Conservation (phyloP, 495 filamentous ascomycete genomes). For the Xylaria bambusicola region DNA sequence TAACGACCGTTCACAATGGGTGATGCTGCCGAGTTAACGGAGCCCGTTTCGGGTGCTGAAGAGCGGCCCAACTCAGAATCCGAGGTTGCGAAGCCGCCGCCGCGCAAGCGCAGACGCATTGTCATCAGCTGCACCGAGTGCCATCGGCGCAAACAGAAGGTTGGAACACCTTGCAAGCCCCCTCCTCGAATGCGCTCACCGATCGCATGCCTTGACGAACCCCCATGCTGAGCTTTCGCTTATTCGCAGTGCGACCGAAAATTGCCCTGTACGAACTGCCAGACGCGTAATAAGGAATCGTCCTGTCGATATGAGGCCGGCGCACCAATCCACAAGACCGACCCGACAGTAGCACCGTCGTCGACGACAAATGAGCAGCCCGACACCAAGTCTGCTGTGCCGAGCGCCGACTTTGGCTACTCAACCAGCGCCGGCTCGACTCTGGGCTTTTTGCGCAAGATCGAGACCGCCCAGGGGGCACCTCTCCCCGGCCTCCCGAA, state of each 20-base stretch:
- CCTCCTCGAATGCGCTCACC: neutral
- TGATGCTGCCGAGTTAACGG: slow-evolving; percentile 22
- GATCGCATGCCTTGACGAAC: slow-evolving; percentile 13
- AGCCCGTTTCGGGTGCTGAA: slow-evolving; percentile 25
- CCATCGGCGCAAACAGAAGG: slow-evolving; percentile 66
- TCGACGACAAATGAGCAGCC: slow-evolving; percentile 14
- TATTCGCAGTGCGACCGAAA: slow-evolving; percentile 57
- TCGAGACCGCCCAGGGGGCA: slow-evolving; percentile 38
- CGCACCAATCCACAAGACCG: slow-evolving; percentile 45
- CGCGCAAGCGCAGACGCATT: slow-evolving; percentile 58
- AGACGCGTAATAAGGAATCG: slow-evolving; percentile 51
- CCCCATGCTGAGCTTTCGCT: slow-evolving; percentile 16
- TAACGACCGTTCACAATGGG: slow-evolving; percentile 22
- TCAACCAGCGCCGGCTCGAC: slow-evolving; percentile 46
- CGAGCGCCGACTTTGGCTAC: slow-evolving; percentile 49
- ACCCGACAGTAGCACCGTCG: slow-evolving; percentile 23
- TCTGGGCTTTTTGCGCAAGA: slow-evolving; percentile 53
- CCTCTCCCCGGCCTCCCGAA: slow-evolving; percentile 25
- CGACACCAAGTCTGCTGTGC: slow-evolving; percentile 23
- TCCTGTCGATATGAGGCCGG: slow-evolving; percentile 54
- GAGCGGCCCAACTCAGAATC: slow-evolving; percentile 17
- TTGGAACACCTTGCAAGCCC: slow-evolving; percentile 22
- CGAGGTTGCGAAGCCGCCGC: slow-evolving; percentile 31
- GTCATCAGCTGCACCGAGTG: slow-evolving; percentile 66
- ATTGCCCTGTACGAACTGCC: slow-evolving; percentile 63